Base-by-base conservation (phyloP, 2,329 filamentous ascomycete genomes). In the Colletotrichum euphorbiae region DNA sequence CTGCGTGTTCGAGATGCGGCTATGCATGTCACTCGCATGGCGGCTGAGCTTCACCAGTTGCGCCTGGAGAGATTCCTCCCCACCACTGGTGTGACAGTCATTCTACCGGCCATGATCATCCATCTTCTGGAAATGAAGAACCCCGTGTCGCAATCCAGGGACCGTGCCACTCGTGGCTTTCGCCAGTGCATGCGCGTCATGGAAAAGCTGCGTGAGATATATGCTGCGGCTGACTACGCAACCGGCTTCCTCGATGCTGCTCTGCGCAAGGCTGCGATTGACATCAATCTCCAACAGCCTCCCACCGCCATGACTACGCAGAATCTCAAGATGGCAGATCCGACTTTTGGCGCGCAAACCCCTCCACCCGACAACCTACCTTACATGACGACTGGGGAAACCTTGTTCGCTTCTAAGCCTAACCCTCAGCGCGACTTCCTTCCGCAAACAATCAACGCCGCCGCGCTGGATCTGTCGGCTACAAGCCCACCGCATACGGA, bases 191-290 rank as follows among this genome's bases (percentile, higher is more conserved):
- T 98, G 93, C 88, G 90, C 52, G 93, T 97, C 67, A 92, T 98
- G 84, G 90, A 94, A 77, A 91, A 91, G 71, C 85, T 98, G 17
- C 89, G 94, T 42, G 93, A 97, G 75, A 93, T 94, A 33, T 98
- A 98, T 75, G 90, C 94, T 0, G 94, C 94, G 0, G 95, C 95
- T n/a, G 94, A 98, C 78, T 97, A 96, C 74, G 94, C 93, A n/a
- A 95, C 93, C 1, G 93, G 93, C 2, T 98, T 98, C 82, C 85
- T 98, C n/a, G 93, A 97, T 76, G 93, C 94, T 1, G 93, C 94
- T 1, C 91, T 97, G 70, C 90, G 92, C 70, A 97, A 97, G 81
- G 93, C 93, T 8, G 90, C 92, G 64, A 94, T 96, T 70, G 89
- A 92, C 63, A 83, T 93, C 43, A 78, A 75, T 54, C 73, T 76